Percentiles rank a stretch among this genome's conserved stretches.
These are phyloP conservation scores for Corymbia citriodora DNA, from an alignment of 441 rosid genomes.

Conservation along the genomic window DNA sequence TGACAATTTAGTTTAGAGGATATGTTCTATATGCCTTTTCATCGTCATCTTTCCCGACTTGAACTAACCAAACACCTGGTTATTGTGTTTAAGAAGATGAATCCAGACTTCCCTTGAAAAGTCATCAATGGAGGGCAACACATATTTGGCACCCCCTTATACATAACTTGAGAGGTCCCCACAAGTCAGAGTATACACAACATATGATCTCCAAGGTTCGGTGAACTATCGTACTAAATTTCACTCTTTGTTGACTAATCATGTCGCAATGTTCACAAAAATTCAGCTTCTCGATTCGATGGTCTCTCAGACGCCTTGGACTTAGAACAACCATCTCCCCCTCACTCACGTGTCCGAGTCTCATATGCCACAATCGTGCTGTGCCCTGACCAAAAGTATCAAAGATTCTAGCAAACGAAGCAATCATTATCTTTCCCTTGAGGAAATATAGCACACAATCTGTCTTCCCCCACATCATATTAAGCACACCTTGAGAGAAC, in stretches of 20 bases:
- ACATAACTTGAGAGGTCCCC: background rate
- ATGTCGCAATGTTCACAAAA: too few species aligned
- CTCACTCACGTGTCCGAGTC: background rate
- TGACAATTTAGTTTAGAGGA: background rate
- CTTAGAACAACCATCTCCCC: background rate
- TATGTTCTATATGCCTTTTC: background rate
- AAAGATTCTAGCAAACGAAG: background rate
- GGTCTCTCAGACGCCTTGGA: background rate
- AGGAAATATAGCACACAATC: background rate
- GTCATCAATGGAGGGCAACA: background rate
- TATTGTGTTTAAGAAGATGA: background rate
- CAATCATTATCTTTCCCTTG: background rate
- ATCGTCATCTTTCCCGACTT: background rate
- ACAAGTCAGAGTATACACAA: background rate
- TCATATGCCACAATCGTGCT: background rate
- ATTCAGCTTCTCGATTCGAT: background rate
- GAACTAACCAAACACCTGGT: background rate
- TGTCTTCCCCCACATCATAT: background rate
- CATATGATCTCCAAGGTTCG: background rate
- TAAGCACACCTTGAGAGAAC: background rate
- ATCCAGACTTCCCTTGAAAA: accelerated
- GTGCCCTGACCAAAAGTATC: background rate
- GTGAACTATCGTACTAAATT: background rate
- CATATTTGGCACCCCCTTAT: background rate
- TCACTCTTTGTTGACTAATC: background rate